A percentile compares a stretch with the other conserved stretches of the same genome.
These are phyloP conservation scores for Coemansia sp. DNA, from an alignment of 192 early-diverging fungal genomes.

Conservation along the genomic window DNA sequence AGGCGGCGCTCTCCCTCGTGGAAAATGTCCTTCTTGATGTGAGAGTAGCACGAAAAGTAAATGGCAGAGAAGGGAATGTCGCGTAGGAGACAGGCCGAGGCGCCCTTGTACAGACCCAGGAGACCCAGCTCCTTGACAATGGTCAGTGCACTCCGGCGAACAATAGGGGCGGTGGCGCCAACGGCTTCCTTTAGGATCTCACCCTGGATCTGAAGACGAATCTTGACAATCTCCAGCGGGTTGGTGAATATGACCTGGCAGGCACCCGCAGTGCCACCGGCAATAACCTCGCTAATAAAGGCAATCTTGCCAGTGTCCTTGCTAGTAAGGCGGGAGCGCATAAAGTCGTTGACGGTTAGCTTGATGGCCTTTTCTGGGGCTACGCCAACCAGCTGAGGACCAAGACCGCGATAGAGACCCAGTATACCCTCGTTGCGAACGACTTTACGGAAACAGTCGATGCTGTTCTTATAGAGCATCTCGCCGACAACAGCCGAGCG, in stretches of 20 bases:
- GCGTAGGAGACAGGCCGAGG: slow-evolving; percentile 87
- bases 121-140: slow-evolving; percentile 92
- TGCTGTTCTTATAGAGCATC: slow-evolving; percentile 90
- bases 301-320: slow-evolving; percentile 74
- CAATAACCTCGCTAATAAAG: slow-evolving; percentile 79
- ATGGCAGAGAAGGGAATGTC: slow-evolving; percentile 98
- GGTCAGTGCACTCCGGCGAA: slow-evolving; percentile 74
- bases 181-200: slow-evolving; percentile 63
- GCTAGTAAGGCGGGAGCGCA: slow-evolving; percentile 70
- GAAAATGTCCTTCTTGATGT: slow-evolving; percentile 93
- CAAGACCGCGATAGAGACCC: slow-evolving; percentile 91
- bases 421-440: slow-evolving; percentile 86
- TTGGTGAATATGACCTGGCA: slow-evolving; percentile 94
- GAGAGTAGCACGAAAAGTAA: slow-evolving; percentile 97
- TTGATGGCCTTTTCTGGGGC: slow-evolving; percentile 99
- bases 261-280: slow-evolving; percentile 85
- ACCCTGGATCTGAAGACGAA: slow-evolving; percentile 90
- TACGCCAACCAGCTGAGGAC: slow-evolving; percentile 92
- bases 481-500: slow-evolving; percentile 87
- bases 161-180: slow-evolving; percentile 32
- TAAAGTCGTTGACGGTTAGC: slow-evolving; percentile 94
- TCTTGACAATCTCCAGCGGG: slow-evolving; percentile 98
- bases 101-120: slow-evolving; percentile 93
- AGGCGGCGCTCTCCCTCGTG: slow-evolving; percentile 78
- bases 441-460: slow-evolving; percentile 96